These are phyloP conservation scores for Pyropia yezoensis DNA, from an alignment of 23 red algal genomes.

Conservation along the genomic window DNA sequence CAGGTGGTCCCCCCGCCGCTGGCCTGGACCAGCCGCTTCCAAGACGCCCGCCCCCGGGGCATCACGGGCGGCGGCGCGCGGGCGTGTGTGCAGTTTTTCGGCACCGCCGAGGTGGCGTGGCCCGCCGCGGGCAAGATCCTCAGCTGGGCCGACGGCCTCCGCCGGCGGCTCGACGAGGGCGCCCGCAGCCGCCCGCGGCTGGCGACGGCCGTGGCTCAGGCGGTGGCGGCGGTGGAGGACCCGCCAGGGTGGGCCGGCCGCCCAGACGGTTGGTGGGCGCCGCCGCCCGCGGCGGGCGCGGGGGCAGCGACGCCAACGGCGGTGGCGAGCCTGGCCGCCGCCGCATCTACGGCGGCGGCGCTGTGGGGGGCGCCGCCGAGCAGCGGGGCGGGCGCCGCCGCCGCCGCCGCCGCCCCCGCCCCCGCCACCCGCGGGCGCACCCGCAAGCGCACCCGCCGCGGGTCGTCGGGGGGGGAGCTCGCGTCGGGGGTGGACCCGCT, in stretches of 20 bases:
- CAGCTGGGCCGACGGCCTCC: not conserved
- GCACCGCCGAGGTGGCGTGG: slow-evolving; percentile 3
- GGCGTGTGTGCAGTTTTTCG: slow-evolving; percentile 1
- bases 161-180: not conserved
- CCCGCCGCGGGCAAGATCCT: not conserved
- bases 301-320: not conserved
- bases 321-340: not conserved
- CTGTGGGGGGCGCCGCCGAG: not conserved
- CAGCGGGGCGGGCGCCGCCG: not conserved
- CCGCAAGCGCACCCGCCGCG: too few species aligned
- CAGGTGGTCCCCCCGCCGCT: slow-evolving; percentile 18
- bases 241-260: not conserved
- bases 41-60: not conserved
- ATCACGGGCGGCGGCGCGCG: not conserved
- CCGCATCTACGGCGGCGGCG: not conserved
- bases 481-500: too few species aligned
- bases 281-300: not conserved
- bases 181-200: not conserved
- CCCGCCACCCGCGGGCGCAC: too few species aligned
- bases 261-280: not conserved
- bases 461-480: too few species aligned
- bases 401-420: not conserved
- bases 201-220: not conserved
- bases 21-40: slow-evolving; percentile 3
- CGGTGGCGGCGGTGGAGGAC: not conserved